Evolutionary conservation across 805 yeast species (phyloP), one percentile per base, ranked within the genome.

Genomic region (Kluyveromyces dobzhanskii): DNA sequence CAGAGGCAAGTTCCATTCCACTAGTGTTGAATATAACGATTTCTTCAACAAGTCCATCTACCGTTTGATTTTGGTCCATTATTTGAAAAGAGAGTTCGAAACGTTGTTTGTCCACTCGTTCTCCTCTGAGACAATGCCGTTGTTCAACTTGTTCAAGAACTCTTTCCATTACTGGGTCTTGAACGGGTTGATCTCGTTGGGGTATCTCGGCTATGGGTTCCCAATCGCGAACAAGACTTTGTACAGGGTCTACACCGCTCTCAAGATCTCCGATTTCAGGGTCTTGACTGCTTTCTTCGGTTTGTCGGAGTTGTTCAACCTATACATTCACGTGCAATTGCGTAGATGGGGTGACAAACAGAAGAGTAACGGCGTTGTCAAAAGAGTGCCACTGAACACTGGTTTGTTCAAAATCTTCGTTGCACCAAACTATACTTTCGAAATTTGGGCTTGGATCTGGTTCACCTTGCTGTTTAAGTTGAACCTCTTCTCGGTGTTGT

Each of bases 371-470:
- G 69, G 69, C 16, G 59, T 54, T 35, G 48, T 57, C 5, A 61
- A 48, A 27, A 56, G 70, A 47, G 55, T 63, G 24, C 57, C 67
- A 16, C 59, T 97, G 17, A 69, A 70, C 44, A 96, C 95, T 14
- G 94, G 85, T 50, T 83, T 90, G 8, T 92, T 92, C 57, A 70
- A 75, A 44, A 62, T 69, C 42, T 84, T 88, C 26, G 78, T 92
- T n/a, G 83, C 86, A 61, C 98, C 98, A 48, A 92, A 92, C 66
- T 92, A 92, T 62, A 81, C 86, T 49, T 90, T 87, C 59, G 98
- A 92, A 69, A 65, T 75, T 32, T 62, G 81, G 49, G 69, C 79
- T 1, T 92, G 96, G 95, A 56, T 80, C 1, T 61, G 71, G 19
- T 77, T 80, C 53, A 75, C 90, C 16, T 43, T 86, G 19, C 67